Percentiles rank a stretch among this genome's conserved stretches.
Evolutionary conservation across 257 asterid species (phyloP).

Genomic region (Agastache rugosa): DNA sequence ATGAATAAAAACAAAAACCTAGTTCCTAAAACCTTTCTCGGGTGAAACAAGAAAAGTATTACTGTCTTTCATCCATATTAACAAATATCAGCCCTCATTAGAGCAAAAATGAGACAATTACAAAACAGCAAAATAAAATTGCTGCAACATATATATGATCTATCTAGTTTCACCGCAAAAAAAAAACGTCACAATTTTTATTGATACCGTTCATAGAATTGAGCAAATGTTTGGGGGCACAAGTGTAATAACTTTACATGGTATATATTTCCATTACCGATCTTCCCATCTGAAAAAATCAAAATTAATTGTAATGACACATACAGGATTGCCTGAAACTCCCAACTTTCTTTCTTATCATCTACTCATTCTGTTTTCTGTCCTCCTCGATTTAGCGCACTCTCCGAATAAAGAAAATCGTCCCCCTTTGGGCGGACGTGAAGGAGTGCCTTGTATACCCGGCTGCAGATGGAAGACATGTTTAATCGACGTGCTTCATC

Average conservation of each 20-base stretch:
- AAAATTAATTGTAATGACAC: constrained; percentile 32
- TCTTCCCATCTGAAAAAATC: constrained; percentile 7
- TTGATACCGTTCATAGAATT: constrained; percentile 35
- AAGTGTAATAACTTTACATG: constrained; percentile 44
- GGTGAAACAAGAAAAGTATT: neutral
- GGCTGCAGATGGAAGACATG: constrained; percentile 38
- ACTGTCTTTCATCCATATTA: neutral
- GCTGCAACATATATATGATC: neutral
- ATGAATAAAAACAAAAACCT: too few species aligned
- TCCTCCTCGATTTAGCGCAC: constrained; percentile 67
- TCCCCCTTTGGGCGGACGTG: constrained; percentile 54
- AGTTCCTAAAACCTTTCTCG: too few species aligned
- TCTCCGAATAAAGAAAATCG: constrained; percentile 79
- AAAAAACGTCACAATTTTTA: constrained; percentile 30
- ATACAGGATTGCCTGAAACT: constrained; percentile 25
- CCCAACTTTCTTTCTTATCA: constrained; percentile 32
- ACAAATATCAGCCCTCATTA: neutral
- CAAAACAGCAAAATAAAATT: neutral
- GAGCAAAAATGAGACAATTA: neutral
- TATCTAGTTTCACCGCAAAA: neutral
- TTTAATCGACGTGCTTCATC: too few species aligned
- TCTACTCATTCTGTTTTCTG: constrained; percentile 51
- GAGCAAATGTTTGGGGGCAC: constrained; percentile 33
- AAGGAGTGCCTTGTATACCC: constrained; percentile 63
- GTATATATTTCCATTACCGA: constrained; percentile 32